Evolutionary conservation across 371 early-diverging fungal genomes (phyloP).

Genomic region (Mucor circinelloides): DNA sequence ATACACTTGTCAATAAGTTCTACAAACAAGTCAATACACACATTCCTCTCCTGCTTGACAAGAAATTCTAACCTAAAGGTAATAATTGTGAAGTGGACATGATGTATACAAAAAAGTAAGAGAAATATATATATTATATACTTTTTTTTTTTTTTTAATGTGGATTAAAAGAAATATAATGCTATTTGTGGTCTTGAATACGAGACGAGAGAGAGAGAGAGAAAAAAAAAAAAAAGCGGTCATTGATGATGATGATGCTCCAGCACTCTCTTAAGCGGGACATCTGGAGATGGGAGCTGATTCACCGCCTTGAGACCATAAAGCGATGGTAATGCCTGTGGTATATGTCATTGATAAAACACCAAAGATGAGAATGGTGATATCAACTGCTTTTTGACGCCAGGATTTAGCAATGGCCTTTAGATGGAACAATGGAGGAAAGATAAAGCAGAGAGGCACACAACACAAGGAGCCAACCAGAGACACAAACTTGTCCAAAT

Average conservation of each 20-base stretch:
- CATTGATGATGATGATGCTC: too few species aligned
- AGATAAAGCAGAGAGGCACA: conserved; percentile 76
- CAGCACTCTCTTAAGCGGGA: conserved; percentile 19
- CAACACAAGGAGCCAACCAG: conserved; percentile 72
- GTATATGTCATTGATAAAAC: conserved; percentile 75
- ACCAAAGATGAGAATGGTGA: conserved; percentile 73
- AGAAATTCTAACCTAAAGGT: conserved; percentile 37
- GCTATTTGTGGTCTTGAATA: too few species aligned
- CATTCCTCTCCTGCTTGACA: not conserved
- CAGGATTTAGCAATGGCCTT: conserved; percentile 58
- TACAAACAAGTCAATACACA: conserved; percentile 25
- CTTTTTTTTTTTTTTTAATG: conserved; percentile 1
- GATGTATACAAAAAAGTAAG: not conserved
- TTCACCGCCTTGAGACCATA: conserved; percentile 60
- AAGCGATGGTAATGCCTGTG: conserved; percentile 71
- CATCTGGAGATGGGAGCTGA: conserved; percentile 45
- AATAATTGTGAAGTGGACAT: conserved; percentile 51
- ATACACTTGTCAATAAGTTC: conserved; percentile 98
- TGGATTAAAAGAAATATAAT: too few species aligned
- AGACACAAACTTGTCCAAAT: conserved; percentile 85
- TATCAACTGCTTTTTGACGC: conserved; percentile 49
- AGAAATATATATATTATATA: too few species aligned
- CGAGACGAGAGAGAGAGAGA: too few species aligned
- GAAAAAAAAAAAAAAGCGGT: too few species aligned
- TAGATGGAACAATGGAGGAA: conserved; percentile 82